These are phyloP conservation scores for Aspergillus glaucus DNA, from an alignment of 2,329 filamentous ascomycete genomes.

Conservation along the genomic window DNA sequence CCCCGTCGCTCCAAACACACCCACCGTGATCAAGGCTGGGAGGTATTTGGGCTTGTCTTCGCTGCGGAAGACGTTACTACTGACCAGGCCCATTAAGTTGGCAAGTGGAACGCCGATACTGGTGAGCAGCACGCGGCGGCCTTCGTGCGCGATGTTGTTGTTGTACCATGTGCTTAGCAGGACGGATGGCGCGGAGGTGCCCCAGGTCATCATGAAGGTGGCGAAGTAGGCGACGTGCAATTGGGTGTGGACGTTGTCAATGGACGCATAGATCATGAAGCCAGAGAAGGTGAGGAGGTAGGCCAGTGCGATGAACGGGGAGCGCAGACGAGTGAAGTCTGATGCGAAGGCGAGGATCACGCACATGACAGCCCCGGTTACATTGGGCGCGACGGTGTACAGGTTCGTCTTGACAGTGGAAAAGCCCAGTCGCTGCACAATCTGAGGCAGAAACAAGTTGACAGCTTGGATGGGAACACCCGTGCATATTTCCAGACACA, in stretches of 20 bases:
- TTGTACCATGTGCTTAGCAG: conserved; percentile 66
- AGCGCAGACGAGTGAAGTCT: conserved; percentile 60
- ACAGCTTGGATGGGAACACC: conserved; percentile 55
- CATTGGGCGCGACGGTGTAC: conserved; percentile 74
- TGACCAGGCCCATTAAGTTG: conserved; percentile 69
- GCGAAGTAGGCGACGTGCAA: conserved; percentile 67
- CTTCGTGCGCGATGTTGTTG: conserved; percentile 75
- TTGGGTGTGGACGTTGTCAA: conserved; percentile 55
- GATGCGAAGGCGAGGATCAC: conserved; percentile 66
- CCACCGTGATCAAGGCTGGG: conserved; percentile 57
- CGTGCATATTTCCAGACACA: conserved; percentile 53
- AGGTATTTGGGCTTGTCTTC: conserved; percentile 61
- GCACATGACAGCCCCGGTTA: conserved; percentile 65
- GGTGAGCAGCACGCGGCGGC: conserved; percentile 62
- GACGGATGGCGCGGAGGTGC: conserved; percentile 67
- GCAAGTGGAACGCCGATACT: conserved; percentile 67
- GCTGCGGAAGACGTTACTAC: conserved; percentile 60
- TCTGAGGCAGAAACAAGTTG: conserved; percentile 53
- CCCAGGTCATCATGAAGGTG: conserved; percentile 78
- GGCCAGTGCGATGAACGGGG: conserved; percentile 67
- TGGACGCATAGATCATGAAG: conserved; percentile 70
- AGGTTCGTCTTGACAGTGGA: conserved; percentile 64
- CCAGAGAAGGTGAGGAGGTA: conserved; percentile 70
- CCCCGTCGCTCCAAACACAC: conserved; percentile 49
- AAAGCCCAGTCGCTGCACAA: conserved; percentile 49